Conservation (phyloP, 2,329 filamentous ascomycete genomes). For the Metarhizium humberi region DNA sequence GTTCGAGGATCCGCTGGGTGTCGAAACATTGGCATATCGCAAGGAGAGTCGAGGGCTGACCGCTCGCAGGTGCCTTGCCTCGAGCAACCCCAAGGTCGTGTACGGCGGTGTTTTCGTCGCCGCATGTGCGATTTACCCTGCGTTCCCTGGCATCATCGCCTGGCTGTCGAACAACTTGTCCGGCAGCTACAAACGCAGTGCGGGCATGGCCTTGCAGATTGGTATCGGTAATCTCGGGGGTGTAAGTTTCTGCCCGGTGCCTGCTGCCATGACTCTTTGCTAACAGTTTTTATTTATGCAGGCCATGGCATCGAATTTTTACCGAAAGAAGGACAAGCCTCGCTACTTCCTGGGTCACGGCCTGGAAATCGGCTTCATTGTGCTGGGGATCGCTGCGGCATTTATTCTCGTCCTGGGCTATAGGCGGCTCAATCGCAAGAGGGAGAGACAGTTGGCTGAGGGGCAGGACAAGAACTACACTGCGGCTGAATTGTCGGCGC, state of each 20-base stretch:
- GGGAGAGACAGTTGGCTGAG: constrained; percentile 34
- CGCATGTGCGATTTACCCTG: constrained; percentile 71
- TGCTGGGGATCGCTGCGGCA: constrained; percentile 33
- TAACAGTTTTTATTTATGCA: constrained; percentile 6
- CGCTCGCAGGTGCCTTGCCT: constrained; percentile 45
- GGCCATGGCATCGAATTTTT: constrained; percentile 67
- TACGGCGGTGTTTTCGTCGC: constrained; percentile 73
- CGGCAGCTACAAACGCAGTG: constrained; percentile 52
- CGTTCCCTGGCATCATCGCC: constrained; percentile 66
- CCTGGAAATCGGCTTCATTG: constrained; percentile 41
- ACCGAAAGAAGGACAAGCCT: constrained; percentile 41
- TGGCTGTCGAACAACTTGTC: constrained; percentile 77
- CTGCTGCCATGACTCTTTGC: not conserved
- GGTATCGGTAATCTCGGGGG: constrained; percentile 50
- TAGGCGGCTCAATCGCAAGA: constrained; percentile 46
- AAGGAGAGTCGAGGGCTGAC: not conserved
- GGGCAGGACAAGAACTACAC: constrained; percentile 29
- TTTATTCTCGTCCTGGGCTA: constrained; percentile 41
- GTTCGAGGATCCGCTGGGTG: constrained; percentile 5
- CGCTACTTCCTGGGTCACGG: constrained; percentile 40
- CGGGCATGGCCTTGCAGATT: constrained; percentile 57
- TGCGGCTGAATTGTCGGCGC: constrained; percentile 41
- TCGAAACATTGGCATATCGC: too few relatives aligned
- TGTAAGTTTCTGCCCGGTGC: constrained; percentile 18
- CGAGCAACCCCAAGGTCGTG: constrained; percentile 45